Conservation (phyloP, 2,329 filamentous ascomycete species). For the Huntiella savannae region DNA sequence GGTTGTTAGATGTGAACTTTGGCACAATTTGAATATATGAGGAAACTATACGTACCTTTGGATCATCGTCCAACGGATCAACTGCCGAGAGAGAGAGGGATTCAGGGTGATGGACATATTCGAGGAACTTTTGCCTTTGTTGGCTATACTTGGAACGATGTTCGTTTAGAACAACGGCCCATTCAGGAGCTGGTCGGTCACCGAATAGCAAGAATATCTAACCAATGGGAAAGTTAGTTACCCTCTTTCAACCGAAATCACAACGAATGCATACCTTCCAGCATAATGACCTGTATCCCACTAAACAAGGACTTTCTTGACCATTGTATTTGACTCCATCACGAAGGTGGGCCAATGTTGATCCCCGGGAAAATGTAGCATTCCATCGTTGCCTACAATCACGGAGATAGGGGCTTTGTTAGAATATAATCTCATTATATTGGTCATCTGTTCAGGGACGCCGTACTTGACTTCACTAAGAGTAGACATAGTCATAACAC, state of each 20-base stretch:
- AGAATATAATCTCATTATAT: background rate
- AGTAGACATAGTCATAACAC: background rate
- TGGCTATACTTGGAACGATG: slow-evolving; percentile 57
- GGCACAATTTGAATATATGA: background rate
- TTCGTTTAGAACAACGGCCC: slow-evolving; percentile 47
- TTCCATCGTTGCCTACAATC: slow-evolving; percentile 30
- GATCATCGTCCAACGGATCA: slow-evolving; percentile 76
- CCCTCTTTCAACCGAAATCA: background rate
- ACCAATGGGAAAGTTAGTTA: too few species aligned
- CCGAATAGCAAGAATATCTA: slow-evolving; percentile 69
- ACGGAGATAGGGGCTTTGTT: background rate
- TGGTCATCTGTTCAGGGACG: too few species aligned
- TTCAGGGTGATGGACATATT: slow-evolving; percentile 69
- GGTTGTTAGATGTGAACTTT: background rate
- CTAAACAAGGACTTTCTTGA: slow-evolving; percentile 41
- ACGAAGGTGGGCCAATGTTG: slow-evolving; percentile 41
- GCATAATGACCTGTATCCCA: slow-evolving; percentile 66
- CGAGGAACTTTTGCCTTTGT: slow-evolving; percentile 54
- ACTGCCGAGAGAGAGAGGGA: slow-evolving; percentile 48
- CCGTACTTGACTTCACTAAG: slow-evolving; percentile 2
- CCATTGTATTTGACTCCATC: slow-evolving; percentile 43
- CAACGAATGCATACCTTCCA: slow-evolving; percentile 52
- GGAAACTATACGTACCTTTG: slow-evolving; percentile 24
- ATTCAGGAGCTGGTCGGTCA: slow-evolving; percentile 42
- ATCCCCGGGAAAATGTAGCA: slow-evolving; percentile 37